Base-by-base conservation (phyloP, 768 basidiomycete species). In the Amanita exitialis region DNA sequence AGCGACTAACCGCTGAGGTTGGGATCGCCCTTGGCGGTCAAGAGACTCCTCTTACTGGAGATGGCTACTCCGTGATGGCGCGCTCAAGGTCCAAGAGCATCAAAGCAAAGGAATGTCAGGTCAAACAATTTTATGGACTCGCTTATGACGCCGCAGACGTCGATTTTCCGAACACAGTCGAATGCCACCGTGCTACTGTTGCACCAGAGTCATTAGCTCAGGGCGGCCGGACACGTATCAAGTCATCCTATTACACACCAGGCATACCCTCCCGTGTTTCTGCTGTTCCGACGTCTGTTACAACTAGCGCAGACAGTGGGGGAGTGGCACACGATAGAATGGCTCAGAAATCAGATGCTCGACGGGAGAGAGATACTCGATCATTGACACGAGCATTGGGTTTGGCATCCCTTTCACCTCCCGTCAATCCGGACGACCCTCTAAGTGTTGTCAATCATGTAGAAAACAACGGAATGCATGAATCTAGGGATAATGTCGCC, bases 361-460 rank as follows among this genome's bases (percentile, higher is more conserved):
- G 68, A 54, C 65, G 73, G 47, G 73, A 73, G 8, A 58, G 65
- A n/a, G 67, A 73, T 55, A 66, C 64, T 5, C 65, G 64, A 47
- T 65, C 67, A 32, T 52, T 69, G 53, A 66, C 68, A 2, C 63
- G 66, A 30, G 68, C 68, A 12, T 56, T 72, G n/a, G 70, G 68
- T 25, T 57, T 72, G 18, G 59, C 63, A 21, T 67, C 72, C n/a
- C 69, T 69, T n/a, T 60, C 76, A 13, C 82, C 82, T 8, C 79
- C 77, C 56, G 77, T 78, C 10, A 83, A 79, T 59, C 83, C 84
- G 3, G 85, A 87, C 52, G 85, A 86, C 62, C 86, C 82, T 6
- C 67, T 83, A 64, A 83, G 81, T 53, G 69, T 82, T 36, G 71
- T 76, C 4, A 77, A 74, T 21, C 18, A 44, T n/a, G 32, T 28